These are phyloP conservation scores for Fusarium sp. DNA, from an alignment of 2,329 filamentous ascomycete genomes.

Conservation along the genomic window DNA sequence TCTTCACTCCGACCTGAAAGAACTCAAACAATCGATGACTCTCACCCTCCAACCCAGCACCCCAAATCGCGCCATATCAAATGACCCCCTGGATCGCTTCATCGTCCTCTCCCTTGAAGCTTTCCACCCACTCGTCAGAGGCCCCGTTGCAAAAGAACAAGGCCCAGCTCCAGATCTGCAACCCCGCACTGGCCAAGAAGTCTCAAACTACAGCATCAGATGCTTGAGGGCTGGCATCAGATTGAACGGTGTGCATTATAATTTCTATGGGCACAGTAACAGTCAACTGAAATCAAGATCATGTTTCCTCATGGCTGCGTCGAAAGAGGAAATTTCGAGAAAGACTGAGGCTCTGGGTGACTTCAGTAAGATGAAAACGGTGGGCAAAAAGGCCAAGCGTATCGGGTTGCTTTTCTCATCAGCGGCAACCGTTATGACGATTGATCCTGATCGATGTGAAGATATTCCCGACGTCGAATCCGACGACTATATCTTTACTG, in stretches of 20 bases:
- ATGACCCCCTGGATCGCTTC: accelerated
- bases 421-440: neutral
- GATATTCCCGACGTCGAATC: constrained; percentile 7
- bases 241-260: neutral
- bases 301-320: neutral
- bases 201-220: constrained; percentile 19
- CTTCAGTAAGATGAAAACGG: constrained; percentile 8
- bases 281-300: constrained; percentile 12
- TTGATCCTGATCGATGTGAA: neutral
- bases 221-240: neutral
- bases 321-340: neutral
- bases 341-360: neutral
- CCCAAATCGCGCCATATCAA: neutral
- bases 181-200: neutral
- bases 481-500: constrained; percentile 2
- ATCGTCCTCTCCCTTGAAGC: neutral
- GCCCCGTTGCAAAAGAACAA: neutral
- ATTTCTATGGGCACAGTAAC: constrained; percentile 18
- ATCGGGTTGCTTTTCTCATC: constrained; percentile 3
- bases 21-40: neutral
- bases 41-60: neutral
- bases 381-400: constrained; percentile 9
- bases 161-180: neutral
- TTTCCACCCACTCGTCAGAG: neutral
- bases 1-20: constrained; percentile 3